Conservation (phyloP, 495 filamentous ascomycete genomes). For the Penicillium subrubescens region DNA sequence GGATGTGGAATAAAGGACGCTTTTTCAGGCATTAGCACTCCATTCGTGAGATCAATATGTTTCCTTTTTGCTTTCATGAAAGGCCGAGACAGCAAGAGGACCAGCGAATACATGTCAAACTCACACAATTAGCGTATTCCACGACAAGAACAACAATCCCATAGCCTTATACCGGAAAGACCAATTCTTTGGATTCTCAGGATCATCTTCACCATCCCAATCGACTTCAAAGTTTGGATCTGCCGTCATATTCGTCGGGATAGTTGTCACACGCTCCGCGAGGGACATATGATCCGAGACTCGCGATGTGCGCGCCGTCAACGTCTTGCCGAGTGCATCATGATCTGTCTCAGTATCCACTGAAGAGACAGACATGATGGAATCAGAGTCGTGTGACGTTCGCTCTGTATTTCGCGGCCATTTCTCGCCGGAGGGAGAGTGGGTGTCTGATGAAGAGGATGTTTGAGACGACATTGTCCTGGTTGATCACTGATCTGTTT, state of each 20-base stretch:
- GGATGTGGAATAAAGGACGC: slow-evolving; percentile 82
- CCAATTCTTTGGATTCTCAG: slow-evolving; percentile 78
- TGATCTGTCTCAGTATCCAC: slow-evolving; percentile 33
- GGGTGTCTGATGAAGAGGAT: slow-evolving; percentile 9
- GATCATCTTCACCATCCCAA: slow-evolving; percentile 65
- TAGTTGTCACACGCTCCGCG: slow-evolving; percentile 49
- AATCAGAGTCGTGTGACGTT: slow-evolving; percentile 28
- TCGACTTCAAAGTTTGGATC: slow-evolving; percentile 75
- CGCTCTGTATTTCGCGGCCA: slow-evolving; percentile 25
- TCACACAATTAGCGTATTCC: slow-evolving; percentile 68
- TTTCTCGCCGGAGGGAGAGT: slow-evolving; percentile 25
- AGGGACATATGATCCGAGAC: slow-evolving; percentile 32
- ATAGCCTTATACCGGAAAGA: slow-evolving; percentile 64
- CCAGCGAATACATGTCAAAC: slow-evolving; percentile 11
- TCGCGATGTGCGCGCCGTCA: slow-evolving; percentile 28
- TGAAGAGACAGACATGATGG: slow-evolving; percentile 33
- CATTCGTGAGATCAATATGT: background rate
- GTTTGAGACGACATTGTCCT: slow-evolving; percentile 23
- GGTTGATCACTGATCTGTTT: background rate
- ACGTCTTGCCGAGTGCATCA: slow-evolving; percentile 30
- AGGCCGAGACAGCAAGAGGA: background rate
- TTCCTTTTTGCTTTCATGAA: background rate
- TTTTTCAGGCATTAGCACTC: slow-evolving; percentile 13
- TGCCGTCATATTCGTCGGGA: slow-evolving; percentile 59
- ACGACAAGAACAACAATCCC: slow-evolving; percentile 66